Conservation (phyloP, 495 filamentous ascomycete genomes). For the Talaromyces ruber region DNA sequence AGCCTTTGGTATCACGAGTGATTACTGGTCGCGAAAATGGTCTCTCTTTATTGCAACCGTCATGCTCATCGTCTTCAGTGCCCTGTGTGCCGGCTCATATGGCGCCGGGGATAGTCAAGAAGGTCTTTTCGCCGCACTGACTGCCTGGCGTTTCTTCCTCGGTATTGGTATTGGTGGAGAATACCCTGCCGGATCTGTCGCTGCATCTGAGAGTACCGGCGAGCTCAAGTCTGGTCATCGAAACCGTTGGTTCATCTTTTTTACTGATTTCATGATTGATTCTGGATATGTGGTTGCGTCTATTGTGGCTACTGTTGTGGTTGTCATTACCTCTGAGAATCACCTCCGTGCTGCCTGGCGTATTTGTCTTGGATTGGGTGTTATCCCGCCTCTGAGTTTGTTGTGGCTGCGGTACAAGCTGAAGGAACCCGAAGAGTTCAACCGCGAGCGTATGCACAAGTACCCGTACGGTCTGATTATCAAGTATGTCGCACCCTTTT, state of each 20-base stretch:
- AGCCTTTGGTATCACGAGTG: slow-evolving; percentile 71
- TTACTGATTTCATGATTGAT: slow-evolving; percentile 87
- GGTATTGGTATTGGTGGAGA: slow-evolving; percentile 63
- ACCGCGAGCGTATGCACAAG: slow-evolving; percentile 45
- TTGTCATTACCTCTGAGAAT: slow-evolving; percentile 58
- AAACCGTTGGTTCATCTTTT: slow-evolving; percentile 87
- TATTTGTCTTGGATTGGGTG: slow-evolving; percentile 66
- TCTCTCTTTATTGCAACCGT: slow-evolving; percentile 72
- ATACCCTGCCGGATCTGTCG: slow-evolving; percentile 84
- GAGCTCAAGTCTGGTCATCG: slow-evolving; percentile 72
- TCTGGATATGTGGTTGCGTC: slow-evolving; percentile 68
- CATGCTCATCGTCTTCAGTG: slow-evolving; percentile 77
- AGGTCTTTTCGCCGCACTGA: slow-evolving; percentile 74
- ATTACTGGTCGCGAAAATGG: slow-evolving; percentile 77
- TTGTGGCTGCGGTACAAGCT: slow-evolving; percentile 68
- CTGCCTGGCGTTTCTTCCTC: slow-evolving; percentile 77
- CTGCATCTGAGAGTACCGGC: slow-evolving; percentile 73
- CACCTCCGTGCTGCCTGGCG: slow-evolving; percentile 70
- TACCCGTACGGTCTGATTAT: slow-evolving; percentile 43
- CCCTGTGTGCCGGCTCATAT: slow-evolving; percentile 69
- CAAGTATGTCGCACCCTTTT: slow-evolving; percentile 23
- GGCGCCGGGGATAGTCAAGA: slow-evolving; percentile 50
- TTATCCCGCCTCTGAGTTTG: slow-evolving; percentile 67
- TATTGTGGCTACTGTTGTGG: slow-evolving; percentile 64
- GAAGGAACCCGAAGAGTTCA: slow-evolving; percentile 77